Conservation (phyloP, 208 protist species). For the Leishmania amazonensis region DNA sequence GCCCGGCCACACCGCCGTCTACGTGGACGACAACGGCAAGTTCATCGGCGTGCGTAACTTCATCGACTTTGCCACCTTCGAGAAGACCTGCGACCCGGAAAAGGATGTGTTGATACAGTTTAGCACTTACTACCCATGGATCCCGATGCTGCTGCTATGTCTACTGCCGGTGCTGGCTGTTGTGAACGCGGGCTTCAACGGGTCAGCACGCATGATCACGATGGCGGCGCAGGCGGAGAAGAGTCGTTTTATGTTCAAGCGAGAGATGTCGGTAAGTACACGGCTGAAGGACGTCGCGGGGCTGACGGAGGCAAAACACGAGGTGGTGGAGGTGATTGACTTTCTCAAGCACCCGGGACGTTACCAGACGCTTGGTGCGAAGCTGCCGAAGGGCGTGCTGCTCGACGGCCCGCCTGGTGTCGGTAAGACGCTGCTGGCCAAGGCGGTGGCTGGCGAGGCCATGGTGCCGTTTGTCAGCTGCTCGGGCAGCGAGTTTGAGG, state of each 20-base stretch:
- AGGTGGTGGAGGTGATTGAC: constrained; percentile 94
- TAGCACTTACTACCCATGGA: constrained; percentile 71
- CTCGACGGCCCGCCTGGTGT: constrained; percentile 96
- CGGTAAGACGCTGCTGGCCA: constrained; percentile 30
- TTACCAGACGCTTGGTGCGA: constrained; percentile 94
- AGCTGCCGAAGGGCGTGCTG: constrained; percentile 96
- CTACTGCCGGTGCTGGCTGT: constrained; percentile 63
- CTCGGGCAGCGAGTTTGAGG: constrained; percentile 95
- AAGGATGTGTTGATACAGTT: constrained; percentile 66
- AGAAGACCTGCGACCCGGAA: constrained; percentile 53
- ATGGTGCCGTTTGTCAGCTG: constrained; percentile 96
- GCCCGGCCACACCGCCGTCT: constrained; percentile 46
- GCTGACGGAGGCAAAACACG: constrained; percentile 84
- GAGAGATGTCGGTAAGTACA: constrained; percentile 64
- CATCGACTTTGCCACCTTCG: constrained; percentile 73
- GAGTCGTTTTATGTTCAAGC: constrained; percentile 73
- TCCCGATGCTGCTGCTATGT: constrained; percentile 79
- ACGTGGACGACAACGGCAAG: constrained; percentile 56
- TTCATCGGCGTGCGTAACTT: constrained; percentile 65
- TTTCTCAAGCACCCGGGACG: constrained; percentile 94
- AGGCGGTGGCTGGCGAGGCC: constrained; percentile 87
- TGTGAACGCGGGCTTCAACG: constrained; percentile 53
- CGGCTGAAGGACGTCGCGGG: constrained; percentile 81
- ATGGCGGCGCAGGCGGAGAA: constrained; percentile 49
- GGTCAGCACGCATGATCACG: constrained; percentile 34